Evolutionary conservation across 495 filamentous ascomycete species (phyloP).

Genomic region (Xylaria flabelliformis): DNA sequence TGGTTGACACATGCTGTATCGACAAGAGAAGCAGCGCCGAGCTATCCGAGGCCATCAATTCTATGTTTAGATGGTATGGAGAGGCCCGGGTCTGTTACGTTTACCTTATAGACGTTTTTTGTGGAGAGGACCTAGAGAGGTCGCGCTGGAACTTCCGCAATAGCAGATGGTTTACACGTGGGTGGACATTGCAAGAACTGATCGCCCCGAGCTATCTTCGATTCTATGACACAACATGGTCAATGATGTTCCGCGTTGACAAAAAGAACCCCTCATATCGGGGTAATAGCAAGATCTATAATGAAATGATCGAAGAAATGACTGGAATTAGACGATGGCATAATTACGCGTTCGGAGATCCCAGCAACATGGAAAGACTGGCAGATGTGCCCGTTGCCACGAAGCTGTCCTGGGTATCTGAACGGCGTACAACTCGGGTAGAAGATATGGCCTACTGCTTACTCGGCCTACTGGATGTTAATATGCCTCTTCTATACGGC

Average conservation of each 20-base stretch:
- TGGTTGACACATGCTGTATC: conserved; percentile 42
- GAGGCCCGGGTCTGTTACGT: not conserved
- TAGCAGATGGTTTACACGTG: conserved; percentile 2
- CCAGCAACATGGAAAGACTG: not conserved
- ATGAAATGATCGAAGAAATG: not conserved
- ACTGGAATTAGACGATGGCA: not conserved
- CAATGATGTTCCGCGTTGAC: not conserved
- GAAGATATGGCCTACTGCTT: conserved; percentile 36
- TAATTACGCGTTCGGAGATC: not conserved
- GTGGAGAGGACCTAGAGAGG: too few relatives aligned
- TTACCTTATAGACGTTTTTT: not conserved
- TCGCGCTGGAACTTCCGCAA: not conserved
- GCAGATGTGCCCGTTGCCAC: not conserved
- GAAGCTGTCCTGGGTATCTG: not conserved
- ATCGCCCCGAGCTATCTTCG: not conserved
- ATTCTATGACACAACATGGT: conserved; percentile 1
- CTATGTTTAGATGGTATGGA: conserved; percentile 13
- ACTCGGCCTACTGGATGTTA: conserved; percentile 32
- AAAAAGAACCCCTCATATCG: not conserved
- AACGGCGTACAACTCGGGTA: conserved; percentile 28
- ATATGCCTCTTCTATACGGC: conserved; percentile 31
- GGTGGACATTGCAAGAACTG: conserved; percentile 7
- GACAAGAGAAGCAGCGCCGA: conserved; percentile 42
- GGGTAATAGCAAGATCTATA: fast-evolving
- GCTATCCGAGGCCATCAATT: conserved; percentile 23